Base-by-base conservation (phyloP, 169 alveolate species). In the Plasmodium malariae region DNA sequence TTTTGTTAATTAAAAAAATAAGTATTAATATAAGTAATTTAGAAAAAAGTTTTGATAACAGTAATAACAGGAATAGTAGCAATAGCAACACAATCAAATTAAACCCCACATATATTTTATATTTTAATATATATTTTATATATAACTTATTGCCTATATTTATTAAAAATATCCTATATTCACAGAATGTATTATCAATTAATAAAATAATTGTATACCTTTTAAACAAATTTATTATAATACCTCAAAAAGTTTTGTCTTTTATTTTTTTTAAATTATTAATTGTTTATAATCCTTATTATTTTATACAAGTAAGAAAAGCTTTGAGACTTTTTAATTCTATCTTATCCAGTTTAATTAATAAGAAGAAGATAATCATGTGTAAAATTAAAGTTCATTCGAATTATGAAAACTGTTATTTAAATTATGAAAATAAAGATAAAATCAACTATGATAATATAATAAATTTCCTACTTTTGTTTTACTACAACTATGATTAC, bases 241-340 rank as follows among this genome's bases (percentile, higher is more conserved):
- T 80, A 32, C 90, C 90, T 24, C 90, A 80, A 59, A 80, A 80
- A 65, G 67, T 60, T 14, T 28, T 80, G 19, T 80, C 90, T 17
- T 43, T 80, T 11, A 80, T 80, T 24, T 80, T 80, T 67, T 80
- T 80, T 49, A 80, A 80, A 80, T 59, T 80, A 43, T 49, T 80
- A 51, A 67, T 80, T 80, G 80, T 80, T 36, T 80, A 80, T 57
- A 80, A 80, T 45, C 90, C 90, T 2, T 80, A 80, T 60, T 80
- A 80, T 51, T 80, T 67, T 67, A 67, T 67, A 54, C 90, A 68
- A 67, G 67, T 80, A 32, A 80, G 69, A 80, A 80, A 80, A 71
- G 90, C 90, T 11, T 32, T 80, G 59, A 65, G 54, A 17, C 45
- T 80, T 36, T 80, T 80, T 57, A 80, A 80, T 45, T 48, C 71